Conservation (phyloP, 2,329 filamentous ascomycete genomes). For the Paraphaeosphaeria minitans region DNA sequence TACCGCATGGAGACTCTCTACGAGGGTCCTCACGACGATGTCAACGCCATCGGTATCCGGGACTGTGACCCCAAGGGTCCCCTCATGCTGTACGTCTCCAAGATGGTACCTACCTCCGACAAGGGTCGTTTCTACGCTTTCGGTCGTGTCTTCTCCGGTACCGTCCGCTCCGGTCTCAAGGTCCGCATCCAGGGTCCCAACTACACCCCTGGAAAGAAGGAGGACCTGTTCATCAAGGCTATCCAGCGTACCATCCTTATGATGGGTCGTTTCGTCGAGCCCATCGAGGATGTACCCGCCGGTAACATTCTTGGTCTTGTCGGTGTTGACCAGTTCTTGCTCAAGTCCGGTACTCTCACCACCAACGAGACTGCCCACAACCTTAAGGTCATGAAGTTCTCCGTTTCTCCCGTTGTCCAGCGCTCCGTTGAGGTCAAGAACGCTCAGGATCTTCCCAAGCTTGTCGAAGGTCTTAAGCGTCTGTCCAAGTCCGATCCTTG, state of each 20-base stretch:
- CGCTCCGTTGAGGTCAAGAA: slow-evolving; percentile 99
- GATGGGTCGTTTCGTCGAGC: slow-evolving; percentile 99
- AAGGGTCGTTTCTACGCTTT: slow-evolving; percentile 99
- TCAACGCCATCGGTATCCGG: slow-evolving; percentile 92
- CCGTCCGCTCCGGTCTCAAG: slow-evolving; percentile 96
- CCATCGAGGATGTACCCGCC: slow-evolving; percentile 97
- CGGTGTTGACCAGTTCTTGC: slow-evolving; percentile 99
- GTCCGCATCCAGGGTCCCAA: slow-evolving; percentile 99
- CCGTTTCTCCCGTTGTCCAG: slow-evolving; percentile 97
- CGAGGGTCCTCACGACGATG: slow-evolving; percentile 94
- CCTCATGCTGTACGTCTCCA: slow-evolving; percentile 99
- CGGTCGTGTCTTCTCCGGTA: slow-evolving; percentile 99
- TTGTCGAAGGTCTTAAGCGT: slow-evolving; percentile 99
- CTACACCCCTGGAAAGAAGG: slow-evolving; percentile 98
- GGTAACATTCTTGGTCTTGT: slow-evolving; percentile 99
- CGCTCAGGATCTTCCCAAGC: slow-evolving; percentile 98
- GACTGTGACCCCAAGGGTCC: slow-evolving; percentile 97
- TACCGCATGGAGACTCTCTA: slow-evolving; percentile 99
- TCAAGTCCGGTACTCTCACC: slow-evolving; percentile 99
- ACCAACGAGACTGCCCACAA: slow-evolving; percentile 98
- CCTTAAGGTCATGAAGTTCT: slow-evolving; percentile 99
- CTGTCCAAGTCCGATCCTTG: slow-evolving; percentile 99
- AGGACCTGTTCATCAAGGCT: slow-evolving; percentile 98
- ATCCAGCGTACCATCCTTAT: slow-evolving; percentile 99
- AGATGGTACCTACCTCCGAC: slow-evolving; percentile 99